Percentiles rank a stretch among this genome's conserved stretches.
phyloP scores from a whole-genome alignment of 2,329 filamentous ascomycete species.

The Botrytis deweyae region DNA sequence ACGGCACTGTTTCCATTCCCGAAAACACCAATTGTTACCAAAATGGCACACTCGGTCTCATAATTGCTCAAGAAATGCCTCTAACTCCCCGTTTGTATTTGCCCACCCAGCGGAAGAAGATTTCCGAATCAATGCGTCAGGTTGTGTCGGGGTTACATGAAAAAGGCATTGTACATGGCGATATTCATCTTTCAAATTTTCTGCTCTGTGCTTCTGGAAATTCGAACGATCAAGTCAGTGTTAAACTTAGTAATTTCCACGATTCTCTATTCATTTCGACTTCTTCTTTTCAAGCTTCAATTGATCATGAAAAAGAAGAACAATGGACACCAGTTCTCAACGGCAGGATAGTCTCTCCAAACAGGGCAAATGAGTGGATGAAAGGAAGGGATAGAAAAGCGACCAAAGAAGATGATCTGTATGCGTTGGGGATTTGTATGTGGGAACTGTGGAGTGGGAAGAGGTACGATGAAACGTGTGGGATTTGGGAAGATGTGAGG shows the following conservation, averaged over 20 bases:
- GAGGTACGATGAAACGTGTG: background rate
- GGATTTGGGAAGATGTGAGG: background rate
- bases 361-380: background rate
- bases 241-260: background rate
- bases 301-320: background rate
- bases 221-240: background rate
- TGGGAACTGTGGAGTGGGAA: background rate
- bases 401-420: background rate
- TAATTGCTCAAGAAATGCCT: background rate
- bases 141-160: background rate
- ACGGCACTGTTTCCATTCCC: background rate
- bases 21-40: background rate
- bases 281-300: background rate
- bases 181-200: background rate
- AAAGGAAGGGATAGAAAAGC: background rate
- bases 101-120: background rate
- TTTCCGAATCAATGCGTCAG: background rate
- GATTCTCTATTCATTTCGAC: background rate
- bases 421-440: background rate
- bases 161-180: background rate
- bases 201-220: background rate
- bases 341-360: background rate
- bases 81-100: background rate
- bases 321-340: background rate
- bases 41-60: background rate